Conservation (phyloP, 768 basidiomycete species). For the Auriculariales sp. region DNA sequence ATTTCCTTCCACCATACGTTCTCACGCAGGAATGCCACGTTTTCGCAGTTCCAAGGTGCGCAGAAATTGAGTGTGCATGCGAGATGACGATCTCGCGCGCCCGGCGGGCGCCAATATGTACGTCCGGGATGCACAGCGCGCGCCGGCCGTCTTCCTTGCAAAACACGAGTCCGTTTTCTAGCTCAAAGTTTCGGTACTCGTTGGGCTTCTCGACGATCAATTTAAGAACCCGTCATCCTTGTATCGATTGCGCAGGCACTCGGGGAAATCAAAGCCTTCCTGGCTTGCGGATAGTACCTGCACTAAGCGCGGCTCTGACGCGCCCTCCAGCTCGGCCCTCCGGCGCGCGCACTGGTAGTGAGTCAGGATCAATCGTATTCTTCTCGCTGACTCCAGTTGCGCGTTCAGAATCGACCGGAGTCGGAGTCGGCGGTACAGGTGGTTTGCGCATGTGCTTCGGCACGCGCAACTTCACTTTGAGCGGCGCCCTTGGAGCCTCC, state of each 20-base stretch:
- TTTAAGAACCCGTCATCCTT: slow-evolving; percentile 14
- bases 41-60: slow-evolving; percentile 22
- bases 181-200: slow-evolving; percentile 6
- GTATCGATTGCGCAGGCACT: slow-evolving; percentile 8
- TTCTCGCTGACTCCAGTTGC: no score
- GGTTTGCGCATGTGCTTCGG: no score
- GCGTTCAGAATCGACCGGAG: no score
- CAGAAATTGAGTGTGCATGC: slow-evolving; percentile 20
- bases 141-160: not conserved
- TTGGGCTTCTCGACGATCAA: slow-evolving; percentile 8
- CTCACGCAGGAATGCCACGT: not conserved
- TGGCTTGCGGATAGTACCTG: slow-evolving; percentile 4
- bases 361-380: no score
- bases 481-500: no score
- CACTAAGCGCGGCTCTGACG: not conserved
- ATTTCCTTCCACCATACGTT: slow-evolving; percentile 28
- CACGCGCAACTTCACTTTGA: no score
- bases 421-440: no score
- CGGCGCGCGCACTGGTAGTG: no score
- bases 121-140: slow-evolving; percentile 8
- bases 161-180: slow-evolving; percentile 5
- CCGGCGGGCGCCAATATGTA: not conserved
- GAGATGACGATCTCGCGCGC: slow-evolving; percentile 7
- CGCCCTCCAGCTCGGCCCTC: not conserved
- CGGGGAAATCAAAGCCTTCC: slow-evolving; percentile 7